Evolutionary conservation across 768 basidiomycete species (phyloP), one percentile per base, ranked within the genome.

Genomic region (Rhodosporidiobolus sp.): DNA sequence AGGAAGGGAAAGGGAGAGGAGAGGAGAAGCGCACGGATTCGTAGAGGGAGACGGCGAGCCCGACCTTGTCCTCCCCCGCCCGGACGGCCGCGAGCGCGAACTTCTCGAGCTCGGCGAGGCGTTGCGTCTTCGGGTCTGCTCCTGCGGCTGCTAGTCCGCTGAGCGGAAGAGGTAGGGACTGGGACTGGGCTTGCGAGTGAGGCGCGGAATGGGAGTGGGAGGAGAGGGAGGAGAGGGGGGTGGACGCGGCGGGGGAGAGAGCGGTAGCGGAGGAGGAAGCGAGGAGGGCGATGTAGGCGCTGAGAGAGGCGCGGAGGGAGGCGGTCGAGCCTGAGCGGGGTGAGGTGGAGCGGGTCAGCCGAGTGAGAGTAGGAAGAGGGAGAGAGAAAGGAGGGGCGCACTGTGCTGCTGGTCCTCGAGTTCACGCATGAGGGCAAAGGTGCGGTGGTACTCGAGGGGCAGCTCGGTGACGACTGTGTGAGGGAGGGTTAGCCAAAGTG

Each of bases 401-500:
- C 90, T 82, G 53, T 84, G 81, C 48, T 85, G 83, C 79, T 90
- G 87, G 66, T 87, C 83, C 75, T 92, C 91, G 48, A 91, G 82
- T 79, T 93, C 90, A 12, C 84, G 83, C 80, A 91, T 85, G 43
- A 93, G 82, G 43, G 85, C 84, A 77, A 87, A 88, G 63, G 88
- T 88, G 55, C 91, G 84, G 69, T 89, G 87, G 30, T 92, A 79
- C 35, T 88, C 87, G 65, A 91, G 81, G 1, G 91, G 91, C 14
- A 93, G 81, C 79, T 91, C 89, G 70, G 91, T 89, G 63, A 92
- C 84, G 59, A 88, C 91, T 93, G 58, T n/a, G 58, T 20, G 30
- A 35, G 11, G 35, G 54, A 46, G 46, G 62, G 60, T 26, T 26
- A 55, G 64, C 60, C 46, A 12, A 26, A 55, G 50, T 28, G 49